Evolutionary conservation across 2,329 filamentous ascomycete species (phyloP), one percentile per base, ranked within the genome.

Genomic region (Rhinocladiella similis): DNA sequence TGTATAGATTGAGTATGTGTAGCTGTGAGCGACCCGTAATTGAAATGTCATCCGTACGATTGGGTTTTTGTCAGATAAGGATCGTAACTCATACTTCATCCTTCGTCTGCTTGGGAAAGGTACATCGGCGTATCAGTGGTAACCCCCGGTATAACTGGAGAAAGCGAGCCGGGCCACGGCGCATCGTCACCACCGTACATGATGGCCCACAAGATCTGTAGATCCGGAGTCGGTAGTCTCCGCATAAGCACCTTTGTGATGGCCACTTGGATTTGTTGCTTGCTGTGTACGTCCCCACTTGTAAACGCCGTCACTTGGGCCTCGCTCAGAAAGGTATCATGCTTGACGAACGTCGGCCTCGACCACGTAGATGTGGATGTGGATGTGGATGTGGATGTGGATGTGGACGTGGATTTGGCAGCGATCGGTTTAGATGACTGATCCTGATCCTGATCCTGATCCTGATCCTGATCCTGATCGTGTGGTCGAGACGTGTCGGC

Each of bases 191-290:
- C 61, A 10, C 61, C 59, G 22, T 62, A 59, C 16, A 63, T 45
- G 12, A 63, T 35, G 13, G 61, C 61, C 61, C 61, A 63, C 14
- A 63, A 47, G 14, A 63, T 53, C 19, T 59, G 41, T 20, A 62
- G 45, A 22, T 63, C 59, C 12, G 56, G 56, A 20, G 51, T 59
- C 10, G 59, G 60, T 5, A 63, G 54, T 36, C 57, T 63, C 50
- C 59, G 56, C 57, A 60, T 60, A 12, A 63, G 43, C 5, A 56
- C 55, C 43, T 59, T 63, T 12, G 60, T 58, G 9, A 52, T 47
- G 5, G 55, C 54, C 16, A 47, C 50, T 38, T 62, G 56, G 19
- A 60, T 57, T 19, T 62, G 60, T 10, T 56, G 53, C 36, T 55
- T 62, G 12, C 60, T 47, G 22, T 57, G 53, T 18, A 51, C 18